Evolutionary conservation across 2,329 filamentous ascomycete genomes (phyloP), one percentile per base, ranked within the genome.

Genomic region (Scytalidium sp.): DNA sequence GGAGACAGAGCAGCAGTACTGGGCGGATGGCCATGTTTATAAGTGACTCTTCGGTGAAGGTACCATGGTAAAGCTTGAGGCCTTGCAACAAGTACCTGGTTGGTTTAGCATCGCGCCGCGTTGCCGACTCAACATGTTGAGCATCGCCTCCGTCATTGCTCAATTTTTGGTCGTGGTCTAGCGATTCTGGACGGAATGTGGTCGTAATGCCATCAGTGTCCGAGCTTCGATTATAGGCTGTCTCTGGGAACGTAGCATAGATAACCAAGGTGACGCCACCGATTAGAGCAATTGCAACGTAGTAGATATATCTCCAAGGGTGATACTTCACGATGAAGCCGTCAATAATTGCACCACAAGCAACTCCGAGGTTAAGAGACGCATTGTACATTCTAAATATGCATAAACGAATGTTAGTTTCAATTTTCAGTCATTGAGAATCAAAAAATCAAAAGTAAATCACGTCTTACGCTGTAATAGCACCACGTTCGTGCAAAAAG

Each of bases 181-280:
- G n/a, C n/a, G n/a, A n/a, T n/a, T n/a, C n/a, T n/a, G n/a, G n/a
- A n/a, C n/a, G n/a, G n/a, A n/a, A n/a, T n/a, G n/a, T n/a, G n/a
- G n/a, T n/a, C n/a, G n/a, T n/a, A n/a, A n/a, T n/a, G n/a, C n/a
- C n/a, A n/a, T n/a, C n/a, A n/a, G n/a, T n/a, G 19, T 50, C 46
- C 29, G 52, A 54, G 15, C 56, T 56, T 53, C 75, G 67, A 40
- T 62, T 64, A 57, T 72, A 81, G 3, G 74, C 72, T 0, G 78
- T 81, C 58, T 81, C 79, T 0, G 79, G 78, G 43, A 82, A 75
- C 3, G 75, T 75, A 50, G 81, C 72, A 55, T 78, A 62, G n/a
- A 76, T 70, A 2, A 80, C 54, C 1, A 80, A 46, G 2, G 76
- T 72, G 17, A 76, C 65, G 10, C 68, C 52, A 9, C 75, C 77